Evolutionary conservation across 1,139 yeast species (phyloP), one percentile per base, ranked within the genome.

Genomic region (Magnusiomyces tetraspermus): DNA sequence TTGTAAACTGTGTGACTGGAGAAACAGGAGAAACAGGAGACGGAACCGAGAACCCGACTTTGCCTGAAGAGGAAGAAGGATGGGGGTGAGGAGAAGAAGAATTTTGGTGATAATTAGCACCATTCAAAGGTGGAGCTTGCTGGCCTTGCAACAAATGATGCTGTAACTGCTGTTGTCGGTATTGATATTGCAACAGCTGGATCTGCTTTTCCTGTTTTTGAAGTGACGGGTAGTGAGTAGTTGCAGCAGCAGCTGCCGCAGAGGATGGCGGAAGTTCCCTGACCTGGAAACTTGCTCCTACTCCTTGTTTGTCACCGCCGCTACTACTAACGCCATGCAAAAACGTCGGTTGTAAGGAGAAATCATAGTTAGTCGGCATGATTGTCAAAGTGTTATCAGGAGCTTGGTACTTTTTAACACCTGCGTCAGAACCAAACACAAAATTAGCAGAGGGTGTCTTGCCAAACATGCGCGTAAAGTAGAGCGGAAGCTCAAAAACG

Each of bases 401-500:
- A 6, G 45, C 17, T 8, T 40, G 48, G 21, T 46, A 46, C n/a
- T 46, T 46, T 19, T 46, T 3, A 19, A 45, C 26, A 19, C 40
- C 48, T 15, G 48, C 38, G 22, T 45, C 48, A 4, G 48, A 21
- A 4, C 38, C 49, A 46, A 46, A 46, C 4, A 46, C 49, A 46
- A 46, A 46, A 4, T 23, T 26, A 15, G 42, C 17, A 15, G 21
- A n/a, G 3, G 49, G 49, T 6, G 40, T 23, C 4, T 46, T 19
- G 5, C 33, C 24, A 33, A 46, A 46, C 30, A 37, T 17, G 2
- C 85, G 83, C 2, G 80, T 79, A 63, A 85, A 92, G 1, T 79
- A 77, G 52, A 89, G 69, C 0, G 97, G 97, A 2, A 88, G 82
- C 0, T 85, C 81, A 58, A 90, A 82, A 0, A 81, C 81, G 61